A percentile compares a stretch with the other conserved stretches of the same genome.
phyloP scores from a whole-genome alignment of 306 rosid species.

The Begonia masoniana region DNA sequence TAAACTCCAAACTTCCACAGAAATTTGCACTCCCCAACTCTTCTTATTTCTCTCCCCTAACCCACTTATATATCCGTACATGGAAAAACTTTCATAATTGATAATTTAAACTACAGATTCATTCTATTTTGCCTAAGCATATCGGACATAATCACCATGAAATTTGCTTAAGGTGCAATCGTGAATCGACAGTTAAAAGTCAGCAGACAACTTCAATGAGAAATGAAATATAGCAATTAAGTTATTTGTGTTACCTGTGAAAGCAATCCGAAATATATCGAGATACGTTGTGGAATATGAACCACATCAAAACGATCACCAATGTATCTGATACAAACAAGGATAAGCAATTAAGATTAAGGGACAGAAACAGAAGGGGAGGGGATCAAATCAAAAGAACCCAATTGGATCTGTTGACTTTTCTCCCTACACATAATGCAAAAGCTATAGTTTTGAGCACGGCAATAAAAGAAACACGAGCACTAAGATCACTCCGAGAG shows the following conservation, averaged over 20 bases:
- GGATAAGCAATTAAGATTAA: conserved; percentile 15
- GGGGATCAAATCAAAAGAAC: neutral
- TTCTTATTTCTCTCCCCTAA: too few relatives aligned
- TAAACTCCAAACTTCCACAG: too few relatives aligned
- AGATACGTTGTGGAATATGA: conserved; percentile 37
- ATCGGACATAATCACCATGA: too few relatives aligned
- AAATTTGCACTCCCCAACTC: too few relatives aligned
- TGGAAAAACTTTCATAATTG: too few relatives aligned
- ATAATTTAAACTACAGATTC: too few relatives aligned
- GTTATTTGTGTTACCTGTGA: conserved; percentile 38
- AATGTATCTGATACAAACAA: conserved; percentile 38
- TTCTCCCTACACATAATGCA: neutral
- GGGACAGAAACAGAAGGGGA: neutral
- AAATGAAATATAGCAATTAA: neutral
- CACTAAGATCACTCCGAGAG: neutral
- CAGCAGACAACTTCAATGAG: too few relatives aligned
- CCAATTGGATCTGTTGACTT: neutral
- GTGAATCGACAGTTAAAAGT: too few relatives aligned
- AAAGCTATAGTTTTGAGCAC: neutral
- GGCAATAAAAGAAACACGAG: neutral
- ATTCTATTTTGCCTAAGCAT: too few relatives aligned
- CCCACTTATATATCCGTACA: too few relatives aligned
- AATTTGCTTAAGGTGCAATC: too few relatives aligned
- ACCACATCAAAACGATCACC: conserved; percentile 69
- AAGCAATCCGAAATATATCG: conserved; percentile 33